phyloP scores from a whole-genome alignment of 306 rosid species.

The Vachellia pachyceras region DNA sequence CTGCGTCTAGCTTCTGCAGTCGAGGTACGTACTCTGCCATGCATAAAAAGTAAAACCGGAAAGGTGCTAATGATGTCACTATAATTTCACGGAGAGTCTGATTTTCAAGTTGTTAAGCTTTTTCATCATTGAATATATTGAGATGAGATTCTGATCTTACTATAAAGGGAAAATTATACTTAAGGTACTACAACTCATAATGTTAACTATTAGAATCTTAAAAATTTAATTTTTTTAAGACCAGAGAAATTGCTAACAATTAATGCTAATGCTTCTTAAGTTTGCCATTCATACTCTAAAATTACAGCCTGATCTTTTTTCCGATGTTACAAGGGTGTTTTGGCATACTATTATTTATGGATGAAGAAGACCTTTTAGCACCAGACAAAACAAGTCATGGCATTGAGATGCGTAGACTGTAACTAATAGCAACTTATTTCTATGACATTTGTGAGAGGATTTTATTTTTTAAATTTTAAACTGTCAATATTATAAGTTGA shows the following conservation, averaged over 20 bases:
- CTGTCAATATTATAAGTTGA: neutral
- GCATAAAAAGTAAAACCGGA: neutral
- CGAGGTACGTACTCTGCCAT: constrained; percentile 59
- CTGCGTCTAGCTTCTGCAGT: constrained; percentile 83
- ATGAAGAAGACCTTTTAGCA: neutral
- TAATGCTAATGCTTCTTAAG: neutral
- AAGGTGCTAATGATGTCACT: neutral
- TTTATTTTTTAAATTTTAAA: neutral
- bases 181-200: neutral
- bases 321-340: neutral
- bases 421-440: neutral
- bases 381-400: neutral
- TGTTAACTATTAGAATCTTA: neutral
- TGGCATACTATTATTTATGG: neutral
- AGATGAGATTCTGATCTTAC: neutral
- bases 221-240: neutral
- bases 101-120: neutral
- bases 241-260: neutral
- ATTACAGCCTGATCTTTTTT: neutral
- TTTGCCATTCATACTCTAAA: neutral
- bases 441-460: neutral
- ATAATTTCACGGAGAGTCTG: neutral
- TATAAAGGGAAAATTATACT: neutral
- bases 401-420: neutral
- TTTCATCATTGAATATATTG: neutral